These are phyloP conservation scores for Capsella bursapastoris DNA, from an alignment of 345 rosid genomes.

Conservation along the genomic window DNA sequence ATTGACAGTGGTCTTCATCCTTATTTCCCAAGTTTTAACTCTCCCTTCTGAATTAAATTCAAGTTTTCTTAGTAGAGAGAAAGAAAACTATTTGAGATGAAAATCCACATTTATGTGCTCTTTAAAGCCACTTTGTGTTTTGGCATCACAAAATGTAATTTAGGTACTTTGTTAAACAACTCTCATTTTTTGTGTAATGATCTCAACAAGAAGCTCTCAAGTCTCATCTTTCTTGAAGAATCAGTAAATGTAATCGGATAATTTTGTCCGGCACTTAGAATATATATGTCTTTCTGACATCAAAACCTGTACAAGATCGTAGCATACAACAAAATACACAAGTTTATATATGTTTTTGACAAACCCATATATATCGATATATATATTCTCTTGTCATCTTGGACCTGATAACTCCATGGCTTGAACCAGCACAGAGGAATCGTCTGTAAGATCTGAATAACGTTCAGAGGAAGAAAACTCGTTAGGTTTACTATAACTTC, in stretches of 20 bases:
- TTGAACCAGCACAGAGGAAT: conserved; percentile 75
- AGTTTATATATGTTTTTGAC: conserved; percentile 23
- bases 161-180: too few species aligned
- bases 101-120: background rate
- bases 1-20: background rate
- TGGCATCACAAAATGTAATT: too few species aligned
- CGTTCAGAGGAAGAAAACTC: conserved; percentile 82
- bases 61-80: background rate
- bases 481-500: conserved; percentile 55
- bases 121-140: background rate
- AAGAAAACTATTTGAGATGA: background rate
- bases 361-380: background rate
- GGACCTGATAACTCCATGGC: conserved; percentile 99
- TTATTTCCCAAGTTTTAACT: background rate
- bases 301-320: conserved; percentile 18
- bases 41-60: background rate
- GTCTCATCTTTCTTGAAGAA: background rate
- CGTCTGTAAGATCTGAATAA: conserved; percentile 88
- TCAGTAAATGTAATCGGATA: background rate
- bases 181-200: too few species aligned
- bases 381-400: conserved; percentile 54
- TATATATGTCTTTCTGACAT: conserved; percentile 5
- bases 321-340: conserved; percentile 13
- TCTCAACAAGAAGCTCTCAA: background rate
- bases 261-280: background rate